Percentiles rank a stretch among this genome's conserved stretches.
Evolutionary conservation across 768 basidiomycete species (phyloP).

Genomic region (Termitomyces sp.): DNA sequence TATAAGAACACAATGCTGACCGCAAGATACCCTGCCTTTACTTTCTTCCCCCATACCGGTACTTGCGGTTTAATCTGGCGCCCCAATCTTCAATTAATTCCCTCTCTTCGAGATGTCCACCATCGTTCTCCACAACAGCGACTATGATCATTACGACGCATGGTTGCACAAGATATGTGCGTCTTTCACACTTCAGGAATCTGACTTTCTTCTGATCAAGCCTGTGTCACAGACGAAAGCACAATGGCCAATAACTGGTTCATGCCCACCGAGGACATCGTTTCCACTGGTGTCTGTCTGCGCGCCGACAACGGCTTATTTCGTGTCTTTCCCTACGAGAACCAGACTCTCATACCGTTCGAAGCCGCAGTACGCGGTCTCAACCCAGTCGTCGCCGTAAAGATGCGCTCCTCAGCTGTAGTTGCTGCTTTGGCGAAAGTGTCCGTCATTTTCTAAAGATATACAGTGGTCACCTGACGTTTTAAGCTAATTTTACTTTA

Average conservation of each 20-base stretch:
- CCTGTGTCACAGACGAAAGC: conserved; percentile 40
- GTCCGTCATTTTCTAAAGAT: conserved; percentile 33
- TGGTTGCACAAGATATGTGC: conserved; percentile 72
- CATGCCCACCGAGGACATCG: conserved; percentile 67
- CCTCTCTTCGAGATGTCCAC: conserved; percentile 16
- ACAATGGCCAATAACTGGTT: conserved; percentile 75
- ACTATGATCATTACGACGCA: conserved; percentile 79
- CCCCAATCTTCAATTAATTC: not conserved
- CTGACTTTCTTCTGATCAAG: not conserved
- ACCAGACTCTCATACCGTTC: conserved; percentile 66
- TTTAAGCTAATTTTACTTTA: not conserved
- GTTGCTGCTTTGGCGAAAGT: conserved; percentile 68
- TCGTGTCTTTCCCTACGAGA: conserved; percentile 86
- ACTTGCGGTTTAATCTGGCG: conserved; percentile 10
- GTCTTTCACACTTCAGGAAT: conserved; percentile 8
- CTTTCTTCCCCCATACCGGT: conserved; percentile 13
- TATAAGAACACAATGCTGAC: conserved; percentile 7
- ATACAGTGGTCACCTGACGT: not conserved
- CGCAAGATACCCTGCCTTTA: not conserved
- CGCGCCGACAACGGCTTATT: conserved; percentile 58
- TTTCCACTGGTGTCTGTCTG: conserved; percentile 70
- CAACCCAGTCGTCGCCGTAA: conserved; percentile 82
- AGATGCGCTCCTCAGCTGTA: conserved; percentile 69
- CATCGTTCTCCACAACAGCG: conserved; percentile 49
- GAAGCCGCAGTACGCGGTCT: conserved; percentile 71